Conservation (phyloP, 208 protist genomes). For the Strigomonas culicis region DNA sequence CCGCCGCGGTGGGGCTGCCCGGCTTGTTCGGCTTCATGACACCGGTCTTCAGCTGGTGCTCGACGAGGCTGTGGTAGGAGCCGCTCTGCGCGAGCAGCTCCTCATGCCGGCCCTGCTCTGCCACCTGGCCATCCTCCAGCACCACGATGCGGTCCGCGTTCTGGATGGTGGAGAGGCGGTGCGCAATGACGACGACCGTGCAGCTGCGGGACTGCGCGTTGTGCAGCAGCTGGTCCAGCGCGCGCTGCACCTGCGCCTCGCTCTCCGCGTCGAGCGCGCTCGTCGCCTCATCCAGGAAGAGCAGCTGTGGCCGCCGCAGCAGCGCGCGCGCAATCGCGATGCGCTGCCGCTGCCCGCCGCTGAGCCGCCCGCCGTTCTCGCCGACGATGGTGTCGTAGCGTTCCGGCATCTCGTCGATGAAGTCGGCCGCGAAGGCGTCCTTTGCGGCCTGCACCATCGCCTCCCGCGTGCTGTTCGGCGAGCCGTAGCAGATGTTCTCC, state of each 20-base stretch:
- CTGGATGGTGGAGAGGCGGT: conserved; percentile 59
- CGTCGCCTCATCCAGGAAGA: conserved; percentile 95
- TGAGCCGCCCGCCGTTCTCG: conserved; percentile 76
- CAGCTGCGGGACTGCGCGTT: conserved; percentile 39
- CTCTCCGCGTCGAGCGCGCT: conserved; percentile 65
- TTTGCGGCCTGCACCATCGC: conserved; percentile 33
- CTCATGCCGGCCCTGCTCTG: conserved; percentile 49
- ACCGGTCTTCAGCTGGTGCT: conserved; percentile 31
- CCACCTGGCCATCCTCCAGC: conserved; percentile 36
- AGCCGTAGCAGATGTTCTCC: conserved; percentile 58
- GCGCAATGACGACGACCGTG: conserved; percentile 68
- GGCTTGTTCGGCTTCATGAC: conserved; percentile 15
- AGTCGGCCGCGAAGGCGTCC: conserved; percentile 53
- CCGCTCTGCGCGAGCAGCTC: conserved; percentile 30
- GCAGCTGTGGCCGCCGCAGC: conserved; percentile 63
- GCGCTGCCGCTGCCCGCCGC: conserved; percentile 94
- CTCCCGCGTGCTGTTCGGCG: conserved; percentile 20
- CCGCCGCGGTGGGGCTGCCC: too few species aligned
- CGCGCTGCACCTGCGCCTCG: conserved; percentile 90
- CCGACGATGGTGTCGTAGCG: conserved; percentile 48
- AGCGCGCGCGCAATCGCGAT: conserved; percentile 93
- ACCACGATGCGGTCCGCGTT: conserved; percentile 55
- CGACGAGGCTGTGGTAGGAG: conserved; percentile 31
- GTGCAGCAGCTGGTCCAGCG: conserved; percentile 52
- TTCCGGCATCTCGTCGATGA: conserved; percentile 39